These are phyloP conservation scores for Phytophthora pseudosyringae DNA, from an alignment of 352 stramenopile species.

Conservation along the genomic window DNA sequence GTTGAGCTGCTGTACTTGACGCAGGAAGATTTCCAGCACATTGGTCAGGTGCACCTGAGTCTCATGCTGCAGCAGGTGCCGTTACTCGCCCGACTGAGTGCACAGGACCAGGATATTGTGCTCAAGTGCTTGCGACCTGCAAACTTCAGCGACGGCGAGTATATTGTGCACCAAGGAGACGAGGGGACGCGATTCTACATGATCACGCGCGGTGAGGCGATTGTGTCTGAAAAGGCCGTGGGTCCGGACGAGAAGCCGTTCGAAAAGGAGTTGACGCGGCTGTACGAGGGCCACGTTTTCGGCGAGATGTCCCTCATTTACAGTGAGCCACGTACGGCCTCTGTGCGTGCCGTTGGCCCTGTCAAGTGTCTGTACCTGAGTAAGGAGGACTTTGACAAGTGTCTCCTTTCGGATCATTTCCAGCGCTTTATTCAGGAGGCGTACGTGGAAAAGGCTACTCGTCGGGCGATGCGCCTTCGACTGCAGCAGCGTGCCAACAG, in stretches of 20 bases:
- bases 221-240: slow-evolving; percentile 76
- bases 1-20: slow-evolving; percentile 87
- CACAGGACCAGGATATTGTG: slow-evolving; percentile 82
- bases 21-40: slow-evolving; percentile 88
- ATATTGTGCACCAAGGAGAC: slow-evolving; percentile 90
- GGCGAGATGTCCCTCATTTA: slow-evolving; percentile 91
- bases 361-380: slow-evolving; percentile 89
- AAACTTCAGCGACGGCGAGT: slow-evolving; percentile 88
- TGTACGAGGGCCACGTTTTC: slow-evolving; percentile 91
- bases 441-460: slow-evolving; percentile 88
- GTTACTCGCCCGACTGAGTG: slow-evolving; percentile 70
- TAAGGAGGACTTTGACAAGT: slow-evolving; percentile 91
- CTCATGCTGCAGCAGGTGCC: slow-evolving; percentile 90
- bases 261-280: slow-evolving; percentile 80
- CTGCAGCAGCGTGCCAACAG: slow-evolving; percentile 66
- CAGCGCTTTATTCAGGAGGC: slow-evolving; percentile 87
- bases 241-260: slow-evolving; percentile 46
- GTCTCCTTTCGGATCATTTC: slow-evolving; percentile 81
- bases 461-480: slow-evolving; percentile 79
- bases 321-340: slow-evolving; percentile 85
- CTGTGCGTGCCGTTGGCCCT: slow-evolving; percentile 74
- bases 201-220: slow-evolving; percentile 87
- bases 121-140: slow-evolving; percentile 80
- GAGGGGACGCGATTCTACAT: slow-evolving; percentile 91
- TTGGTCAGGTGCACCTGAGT: slow-evolving; percentile 87